Conservation (phyloP, 2,329 filamentous ascomycete genomes). For the Pseudocercospora vitis region DNA sequence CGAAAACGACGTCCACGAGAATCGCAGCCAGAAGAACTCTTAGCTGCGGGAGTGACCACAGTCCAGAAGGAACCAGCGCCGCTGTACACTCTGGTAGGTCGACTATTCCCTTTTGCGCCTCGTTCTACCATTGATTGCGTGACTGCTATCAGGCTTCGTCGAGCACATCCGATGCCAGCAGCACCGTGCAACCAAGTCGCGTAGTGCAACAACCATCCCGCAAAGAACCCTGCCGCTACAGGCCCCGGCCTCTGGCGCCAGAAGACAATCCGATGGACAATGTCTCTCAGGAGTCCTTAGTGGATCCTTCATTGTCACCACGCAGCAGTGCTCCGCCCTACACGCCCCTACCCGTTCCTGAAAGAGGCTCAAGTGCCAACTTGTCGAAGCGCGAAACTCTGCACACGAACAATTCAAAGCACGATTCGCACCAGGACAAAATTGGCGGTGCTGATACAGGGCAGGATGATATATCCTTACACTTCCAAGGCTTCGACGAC, state of each 20-base stretch:
- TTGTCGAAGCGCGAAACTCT: not conserved
- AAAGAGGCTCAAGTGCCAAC: conserved; percentile 10
- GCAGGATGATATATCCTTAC: conserved; percentile 7
- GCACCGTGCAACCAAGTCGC: no score
- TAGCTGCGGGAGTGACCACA: not conserved
- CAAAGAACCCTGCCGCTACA: not conserved
- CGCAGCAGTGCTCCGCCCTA: conserved; percentile 6
- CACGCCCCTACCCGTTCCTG: conserved; percentile 11
- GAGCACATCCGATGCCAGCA: conserved; percentile 3
- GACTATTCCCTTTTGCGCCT: not conserved
- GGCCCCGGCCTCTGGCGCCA: conserved; percentile 1
- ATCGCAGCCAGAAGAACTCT: conserved; percentile 6
- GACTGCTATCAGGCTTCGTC: not conserved
- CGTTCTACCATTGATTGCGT: conserved; percentile 3
- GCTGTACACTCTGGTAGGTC: conserved; percentile 1
- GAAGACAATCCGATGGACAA: not conserved
- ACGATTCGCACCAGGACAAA: not conserved
- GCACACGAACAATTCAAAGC: not conserved
- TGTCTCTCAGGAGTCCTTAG: not conserved
- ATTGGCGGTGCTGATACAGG: not conserved
- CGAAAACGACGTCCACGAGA: conserved; percentile 10
- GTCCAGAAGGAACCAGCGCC: not conserved
- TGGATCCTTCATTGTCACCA: not conserved
- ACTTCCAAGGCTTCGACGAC: conserved; percentile 13
- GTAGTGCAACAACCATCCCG: not conserved